Evolutionary conservation across 1,284 basidiomycete species (phyloP), one percentile per base, ranked within the genome.

Genomic region (Apiotrichum gracile): DNA sequence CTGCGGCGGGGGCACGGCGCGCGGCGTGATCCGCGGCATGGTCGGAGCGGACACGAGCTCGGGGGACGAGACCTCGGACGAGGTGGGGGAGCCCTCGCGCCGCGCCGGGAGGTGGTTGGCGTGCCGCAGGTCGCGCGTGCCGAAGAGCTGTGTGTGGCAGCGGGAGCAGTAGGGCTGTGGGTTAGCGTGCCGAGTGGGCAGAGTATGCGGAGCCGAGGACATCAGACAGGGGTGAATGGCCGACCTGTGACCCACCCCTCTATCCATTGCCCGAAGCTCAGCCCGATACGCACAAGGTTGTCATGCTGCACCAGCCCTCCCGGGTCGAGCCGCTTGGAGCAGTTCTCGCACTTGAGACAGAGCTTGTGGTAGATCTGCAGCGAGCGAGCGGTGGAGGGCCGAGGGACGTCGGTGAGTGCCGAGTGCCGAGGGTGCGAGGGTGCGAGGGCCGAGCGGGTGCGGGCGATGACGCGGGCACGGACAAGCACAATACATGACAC

Each of bases 341-440:
- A 78, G 9, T 62, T 57, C 29, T 59, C 49, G 52, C 77, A 78
- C 49, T 75, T 74, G 41, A 78, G 58, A 49, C 77, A 78, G 1
- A 66, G 54, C 55, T 77, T 77, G 62, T 78, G 77, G 46, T 76
- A 78, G 40, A 74, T 68, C 73, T 75, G 57, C 10, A 19, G 34
- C 45, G 37, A 38, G n/a, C 10, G 42, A 9, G 27, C 6, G 6
- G 13, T 10, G 19, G n/a, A 4, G 9, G 21, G 25, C 29, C 13
- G 8, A 4, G n/a, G 19, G 26, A 24, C 42, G 22, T n/a, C 13
- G 39, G 10, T 21, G 8, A 26, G 19, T 10, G 7, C 5, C 21
- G 17, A 14, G 38, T 24, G 16, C 9, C 9, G 34, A 37, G 17
- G 6, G 16, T 13, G 21, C 22, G 5, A 9, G 38, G 38, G 38